Percentiles rank a stretch among this genome's conserved stretches.
Conservation (phyloP, 1,139 yeast genomes). For the Suhomyces atakaporum region DNA sequence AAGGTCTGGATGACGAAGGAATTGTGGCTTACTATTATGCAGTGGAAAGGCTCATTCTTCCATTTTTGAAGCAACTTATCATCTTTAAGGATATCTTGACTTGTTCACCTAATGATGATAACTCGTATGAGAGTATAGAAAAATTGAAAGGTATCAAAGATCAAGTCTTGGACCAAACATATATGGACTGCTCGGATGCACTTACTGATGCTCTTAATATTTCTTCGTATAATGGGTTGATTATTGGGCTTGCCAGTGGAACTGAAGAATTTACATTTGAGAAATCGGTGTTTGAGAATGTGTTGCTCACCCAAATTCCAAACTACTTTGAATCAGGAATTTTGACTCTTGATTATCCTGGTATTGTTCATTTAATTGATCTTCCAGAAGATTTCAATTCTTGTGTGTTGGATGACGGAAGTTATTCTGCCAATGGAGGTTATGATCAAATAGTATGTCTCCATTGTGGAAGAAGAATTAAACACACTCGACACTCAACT, state of each 20-base stretch:
- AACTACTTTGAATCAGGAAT: conserved; percentile 25
- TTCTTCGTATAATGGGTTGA: conserved; percentile 23
- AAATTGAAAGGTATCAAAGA: conserved; percentile 22
- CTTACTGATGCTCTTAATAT: conserved; percentile 25
- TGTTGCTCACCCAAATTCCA: conserved; percentile 31
- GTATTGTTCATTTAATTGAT: conserved; percentile 39
- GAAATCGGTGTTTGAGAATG: conserved; percentile 25
- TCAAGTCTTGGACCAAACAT: conserved; percentile 20
- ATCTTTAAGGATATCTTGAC: conserved; percentile 40
- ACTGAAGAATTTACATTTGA: conserved; percentile 23
- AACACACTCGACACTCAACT: conserved; percentile 15
- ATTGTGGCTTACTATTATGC: conserved; percentile 21
- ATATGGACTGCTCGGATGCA: conserved; percentile 23
- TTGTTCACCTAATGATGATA: conserved; percentile 28
- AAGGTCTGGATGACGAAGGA: neutral
- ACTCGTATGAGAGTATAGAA: conserved; percentile 21
- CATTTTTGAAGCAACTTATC: conserved; percentile 40
- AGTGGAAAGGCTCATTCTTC: conserved; percentile 33
- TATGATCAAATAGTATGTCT: conserved; percentile 37
- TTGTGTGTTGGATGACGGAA: conserved; percentile 29
- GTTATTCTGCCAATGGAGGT: conserved; percentile 18
- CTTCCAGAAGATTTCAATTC: conserved; percentile 39
- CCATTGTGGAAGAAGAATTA: conserved; percentile 30
- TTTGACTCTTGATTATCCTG: conserved; percentile 39
- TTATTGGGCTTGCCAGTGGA: conserved; percentile 15